Evolutionary conservation across 768 basidiomycete species (phyloP).

Genomic region (Coprinellus micaceus): DNA sequence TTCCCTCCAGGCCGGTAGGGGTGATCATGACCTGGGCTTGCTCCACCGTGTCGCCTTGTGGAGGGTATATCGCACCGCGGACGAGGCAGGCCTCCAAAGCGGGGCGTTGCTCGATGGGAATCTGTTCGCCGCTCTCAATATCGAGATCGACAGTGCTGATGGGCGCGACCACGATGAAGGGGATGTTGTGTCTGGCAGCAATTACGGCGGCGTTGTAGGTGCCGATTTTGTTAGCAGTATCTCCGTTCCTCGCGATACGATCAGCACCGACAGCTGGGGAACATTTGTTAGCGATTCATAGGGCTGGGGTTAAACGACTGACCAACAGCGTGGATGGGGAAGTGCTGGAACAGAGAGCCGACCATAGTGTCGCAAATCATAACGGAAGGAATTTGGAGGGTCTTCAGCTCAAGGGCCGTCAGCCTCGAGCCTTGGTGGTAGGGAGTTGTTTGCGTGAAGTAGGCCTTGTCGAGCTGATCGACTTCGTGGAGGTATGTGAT

Average conservation of each 20-base stretch:
- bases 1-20: slow-evolving; percentile 55
- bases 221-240: slow-evolving; percentile 98
- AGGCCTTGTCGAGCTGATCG: slow-evolving; percentile 73
- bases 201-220: slow-evolving; percentile 96
- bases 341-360: slow-evolving; percentile 88
- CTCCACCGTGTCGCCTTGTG: slow-evolving; percentile 43
- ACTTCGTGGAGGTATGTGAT: slow-evolving; percentile 87
- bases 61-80: slow-evolving; percentile 70
- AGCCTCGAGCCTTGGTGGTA: slow-evolving; percentile 92
- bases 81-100: slow-evolving; percentile 84
- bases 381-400: slow-evolving; percentile 76
- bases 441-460: slow-evolving; percentile 91
- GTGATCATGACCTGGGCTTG: slow-evolving; percentile 85
- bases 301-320: slow-evolving; percentile 18
- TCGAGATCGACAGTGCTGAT: slow-evolving; percentile 89
- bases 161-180: slow-evolving; percentile 92
- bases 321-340: slow-evolving; percentile 81
- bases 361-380: slow-evolving; percentile 99
- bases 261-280: slow-evolving; percentile 78
- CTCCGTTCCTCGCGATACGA: slow-evolving; percentile 87
- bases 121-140: slow-evolving; percentile 66
- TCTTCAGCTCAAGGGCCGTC: slow-evolving; percentile 86
- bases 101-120: slow-evolving; percentile 92
- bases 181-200: slow-evolving; percentile 80
- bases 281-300: slow-evolving; percentile 4